Evolutionary conservation across 805 yeast genomes (phyloP), one percentile per base, ranked within the genome.

Genomic region (Nakazawaea wyomingensis): DNA sequence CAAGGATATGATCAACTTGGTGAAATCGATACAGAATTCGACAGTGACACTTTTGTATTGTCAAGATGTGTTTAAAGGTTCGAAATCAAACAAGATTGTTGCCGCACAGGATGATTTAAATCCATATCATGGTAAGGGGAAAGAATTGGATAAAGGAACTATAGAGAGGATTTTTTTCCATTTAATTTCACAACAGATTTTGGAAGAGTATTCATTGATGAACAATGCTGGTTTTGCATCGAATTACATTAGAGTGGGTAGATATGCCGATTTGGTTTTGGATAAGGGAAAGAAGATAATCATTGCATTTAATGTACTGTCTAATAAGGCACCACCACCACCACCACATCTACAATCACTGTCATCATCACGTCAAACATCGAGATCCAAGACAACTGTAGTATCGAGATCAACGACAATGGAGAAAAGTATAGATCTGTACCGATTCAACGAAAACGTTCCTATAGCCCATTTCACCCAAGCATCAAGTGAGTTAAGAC

Each of bases 141-240:
- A 72, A 51, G 67, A 62, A 6, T 56, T 82, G 50, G 75, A 76
- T n/a, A 80, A 80, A 48, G 74, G 79, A 2, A 87, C 82, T 28
- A 71, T 86, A 24, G 96, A 90, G 60, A 69, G 98, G 48, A 76
- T 93, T 5, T 84, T 90, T 49, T 89, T 87, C 58, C 82, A 82
- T 50, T 63, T 93, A 46, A 72, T 87, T 21, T 74, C 85, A 9
- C 78, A 79, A 44, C 75, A 77, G 19, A 71, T 80, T 11, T 59
- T 93, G 28, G 71, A 71, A 45, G 97, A 90, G 57, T 83, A 80
- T 53, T 75, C 88, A 2, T 67, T 82, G 5, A 76, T 80, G 70
- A 85, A 80, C 51, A 78, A 74, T 17, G 74, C 78, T n/a, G 95
- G 96, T 0, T 90, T 82, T 65, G 85, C 95, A 0, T 67, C 84